phyloP scores from a whole-genome alignment of 768 basidiomycete genomes.

The Clitopilus passeckerianus region DNA sequence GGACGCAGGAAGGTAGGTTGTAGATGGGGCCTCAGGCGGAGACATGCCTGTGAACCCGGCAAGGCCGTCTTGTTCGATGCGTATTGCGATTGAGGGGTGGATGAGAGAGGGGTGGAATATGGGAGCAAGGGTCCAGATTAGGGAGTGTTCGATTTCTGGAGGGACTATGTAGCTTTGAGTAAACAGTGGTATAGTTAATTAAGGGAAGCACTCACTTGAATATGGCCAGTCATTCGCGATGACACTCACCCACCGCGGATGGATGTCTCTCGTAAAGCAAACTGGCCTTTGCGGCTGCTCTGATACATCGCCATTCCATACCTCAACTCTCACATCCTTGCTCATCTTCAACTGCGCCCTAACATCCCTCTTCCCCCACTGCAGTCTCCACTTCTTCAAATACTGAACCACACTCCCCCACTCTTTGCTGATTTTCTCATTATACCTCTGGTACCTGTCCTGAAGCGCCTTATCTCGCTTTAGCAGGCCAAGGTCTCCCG shows the following conservation, averaged over 20 bases:
- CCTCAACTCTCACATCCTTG: slow-evolving; percentile 46
- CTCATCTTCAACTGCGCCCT: neutral
- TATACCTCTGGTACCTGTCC: slow-evolving; percentile 59
- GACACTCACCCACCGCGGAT: slow-evolving; percentile 56
- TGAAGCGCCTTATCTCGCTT: slow-evolving; percentile 73
- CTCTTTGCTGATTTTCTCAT: slow-evolving; percentile 42
- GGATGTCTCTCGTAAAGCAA: slow-evolving; percentile 66
- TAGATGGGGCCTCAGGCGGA: neutral
- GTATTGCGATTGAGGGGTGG: slow-evolving; percentile 42
- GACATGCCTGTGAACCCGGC: slow-evolving; percentile 74
- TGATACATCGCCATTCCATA: slow-evolving; percentile 1
- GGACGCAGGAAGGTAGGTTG: neutral
- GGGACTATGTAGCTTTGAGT: slow-evolving; percentile 42
- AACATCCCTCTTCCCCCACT: slow-evolving; percentile 67
- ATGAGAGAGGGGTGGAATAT: slow-evolving; percentile 61
- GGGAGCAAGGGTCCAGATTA: slow-evolving; percentile 76
- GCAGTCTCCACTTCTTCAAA: slow-evolving; percentile 61
- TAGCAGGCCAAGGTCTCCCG: slow-evolving; percentile 74
- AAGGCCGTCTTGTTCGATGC: slow-evolving; percentile 70
- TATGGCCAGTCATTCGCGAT: slow-evolving; percentile 89
- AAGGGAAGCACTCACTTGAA: slow-evolving; percentile 44
- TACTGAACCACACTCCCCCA: slow-evolving; percentile 69
- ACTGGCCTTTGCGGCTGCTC: slow-evolving; percentile 3
- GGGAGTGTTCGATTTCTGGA: slow-evolving; percentile 62
- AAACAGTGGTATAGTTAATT: neutral